Evolutionary conservation across 225 moss, liverwort and hornwort genomes (phyloP).

Genomic region (Antitrichia curtipendula): DNA sequence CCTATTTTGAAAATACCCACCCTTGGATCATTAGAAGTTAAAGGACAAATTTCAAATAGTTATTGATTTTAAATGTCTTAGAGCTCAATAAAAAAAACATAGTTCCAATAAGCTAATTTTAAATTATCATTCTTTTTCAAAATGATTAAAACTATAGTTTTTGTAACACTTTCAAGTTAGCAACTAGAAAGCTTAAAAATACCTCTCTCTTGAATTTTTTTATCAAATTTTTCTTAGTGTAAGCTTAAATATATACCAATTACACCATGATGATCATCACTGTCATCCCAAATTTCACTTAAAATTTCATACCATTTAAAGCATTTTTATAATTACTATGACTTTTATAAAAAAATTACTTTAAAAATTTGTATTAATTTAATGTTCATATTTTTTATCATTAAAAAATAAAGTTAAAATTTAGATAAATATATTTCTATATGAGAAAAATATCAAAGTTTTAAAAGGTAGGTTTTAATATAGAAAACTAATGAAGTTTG

Average conservation of each 20-base stretch:
- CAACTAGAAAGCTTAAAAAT: neutral
- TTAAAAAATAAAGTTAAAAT: neutral
- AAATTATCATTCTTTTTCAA: neutral
- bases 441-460: neutral
- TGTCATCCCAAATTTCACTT: accelerated
- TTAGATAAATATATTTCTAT: neutral
- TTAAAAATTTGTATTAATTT: too few species aligned
- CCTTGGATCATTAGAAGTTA: too few species aligned
- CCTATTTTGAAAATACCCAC: too few species aligned
- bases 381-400: neutral
- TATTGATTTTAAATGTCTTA: neutral
- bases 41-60: neutral
- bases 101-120: neutral
- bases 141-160: neutral
- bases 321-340: too few species aligned
- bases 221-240: neutral
- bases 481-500: neutral
- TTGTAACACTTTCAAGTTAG: neutral
- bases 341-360: too few species aligned
- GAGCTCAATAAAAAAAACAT: neutral
- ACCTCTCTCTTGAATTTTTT: neutral
- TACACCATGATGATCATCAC: neutral
- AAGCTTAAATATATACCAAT: neutral
- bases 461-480: neutral
- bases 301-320: neutral